A percentile compares a stretch with the other conserved stretches of the same genome.
phyloP scores from a whole-genome alignment of 1,139 yeast species.

The Geotrichum phurueaensis region DNA sequence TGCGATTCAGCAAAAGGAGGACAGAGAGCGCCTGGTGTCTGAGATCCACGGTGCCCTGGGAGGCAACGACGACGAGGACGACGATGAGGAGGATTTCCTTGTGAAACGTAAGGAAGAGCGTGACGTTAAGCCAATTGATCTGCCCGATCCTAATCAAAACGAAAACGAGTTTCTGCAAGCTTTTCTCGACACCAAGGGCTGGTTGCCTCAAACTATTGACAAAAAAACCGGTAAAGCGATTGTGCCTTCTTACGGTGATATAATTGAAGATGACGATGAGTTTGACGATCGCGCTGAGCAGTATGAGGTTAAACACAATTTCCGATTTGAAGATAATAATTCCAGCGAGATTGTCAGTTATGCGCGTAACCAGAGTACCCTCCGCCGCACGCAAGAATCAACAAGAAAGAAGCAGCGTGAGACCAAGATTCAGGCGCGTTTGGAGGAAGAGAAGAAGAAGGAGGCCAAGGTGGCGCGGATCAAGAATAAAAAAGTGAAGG shows the following conservation, averaged over 20 bases:
- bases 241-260: slow-evolving; percentile 46
- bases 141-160: slow-evolving; percentile 67
- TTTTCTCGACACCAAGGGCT: slow-evolving; percentile 71
- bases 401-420: slow-evolving; percentile 81
- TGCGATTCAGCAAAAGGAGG: slow-evolving; percentile 69
- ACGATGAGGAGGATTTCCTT: slow-evolving; percentile 50
- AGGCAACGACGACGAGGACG: slow-evolving; percentile 41
- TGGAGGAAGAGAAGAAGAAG: slow-evolving; percentile 48
- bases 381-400: slow-evolving; percentile 72
- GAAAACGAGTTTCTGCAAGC: slow-evolving; percentile 65
- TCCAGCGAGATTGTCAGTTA: slow-evolving; percentile 91
- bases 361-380: slow-evolving; percentile 91
- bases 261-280: slow-evolving; percentile 66
- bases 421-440: slow-evolving; percentile 51
- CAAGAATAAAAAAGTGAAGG: slow-evolving; percentile 68
- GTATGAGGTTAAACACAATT: slow-evolving; percentile 88
- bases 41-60: slow-evolving; percentile 65
- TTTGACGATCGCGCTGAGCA: slow-evolving; percentile 89
- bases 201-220: slow-evolving; percentile 67
- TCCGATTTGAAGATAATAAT: slow-evolving; percentile 87
- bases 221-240: slow-evolving; percentile 44
- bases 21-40: slow-evolving; percentile 59
- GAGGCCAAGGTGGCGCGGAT: slow-evolving; percentile 63
- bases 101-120: slow-evolving; percentile 48
- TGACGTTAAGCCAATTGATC: slow-evolving; percentile 32